Percentiles rank a stretch among this genome's conserved stretches.
Conservation (phyloP, 768 basidiomycete species). For the Mycena floridula region DNA sequence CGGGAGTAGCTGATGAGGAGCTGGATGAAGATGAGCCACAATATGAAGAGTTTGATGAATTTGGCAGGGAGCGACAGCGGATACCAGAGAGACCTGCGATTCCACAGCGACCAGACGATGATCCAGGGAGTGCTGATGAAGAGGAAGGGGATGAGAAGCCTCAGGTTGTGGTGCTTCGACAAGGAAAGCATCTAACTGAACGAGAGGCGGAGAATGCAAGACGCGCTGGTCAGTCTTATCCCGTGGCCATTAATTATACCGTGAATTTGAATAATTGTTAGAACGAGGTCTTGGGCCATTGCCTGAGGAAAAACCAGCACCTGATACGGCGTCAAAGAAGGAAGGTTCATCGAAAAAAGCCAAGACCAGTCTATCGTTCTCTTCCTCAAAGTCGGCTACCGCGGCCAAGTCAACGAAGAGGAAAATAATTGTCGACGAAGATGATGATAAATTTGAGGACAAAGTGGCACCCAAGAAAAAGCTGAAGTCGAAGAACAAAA, state of each 20-base stretch:
- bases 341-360: conserved; percentile 30
- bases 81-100: conserved; percentile 71
- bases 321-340: background rate
- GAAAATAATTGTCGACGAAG: conserved; percentile 13
- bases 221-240: conserved; percentile 45
- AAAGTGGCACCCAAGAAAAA: conserved; percentile 44
- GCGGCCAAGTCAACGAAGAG: conserved; percentile 15
- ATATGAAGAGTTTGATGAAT: conserved; percentile 55
- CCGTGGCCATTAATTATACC: too few relatives aligned
- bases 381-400: conserved; percentile 21
- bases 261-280: conserved; percentile 1
- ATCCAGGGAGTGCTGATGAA: conserved; percentile 71
- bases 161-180: conserved; percentile 82
- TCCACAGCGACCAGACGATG: conserved; percentile 58
- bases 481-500: conserved; percentile 42
- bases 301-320: conserved; percentile 24
- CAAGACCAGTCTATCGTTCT: conserved; percentile 30
- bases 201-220: conserved; percentile 73
- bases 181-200: conserved; percentile 81
- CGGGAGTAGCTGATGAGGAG: conserved; percentile 44
- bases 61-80: conserved; percentile 65
- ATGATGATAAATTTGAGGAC: conserved; percentile 26
- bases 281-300: background rate
- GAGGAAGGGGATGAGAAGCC: conserved; percentile 75
- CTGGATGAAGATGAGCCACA: conserved; percentile 41